Conservation (phyloP, 306 rosid species). For the Carpinus viminea region DNA sequence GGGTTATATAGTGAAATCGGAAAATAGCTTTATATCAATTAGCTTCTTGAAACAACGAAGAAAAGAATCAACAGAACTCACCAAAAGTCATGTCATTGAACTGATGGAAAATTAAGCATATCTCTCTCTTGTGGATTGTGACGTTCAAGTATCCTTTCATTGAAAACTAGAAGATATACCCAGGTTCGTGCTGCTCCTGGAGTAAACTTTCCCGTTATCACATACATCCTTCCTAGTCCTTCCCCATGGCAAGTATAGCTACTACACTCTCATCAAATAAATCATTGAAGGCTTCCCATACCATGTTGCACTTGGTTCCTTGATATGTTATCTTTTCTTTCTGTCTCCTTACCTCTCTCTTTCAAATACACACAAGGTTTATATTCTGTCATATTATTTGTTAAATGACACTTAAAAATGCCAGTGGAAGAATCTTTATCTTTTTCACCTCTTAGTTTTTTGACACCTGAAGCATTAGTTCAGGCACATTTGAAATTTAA, state of each 20-base stretch:
- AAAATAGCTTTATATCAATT: background rate
- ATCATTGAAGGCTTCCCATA: conserved; percentile 11
- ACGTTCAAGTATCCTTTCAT: conserved; percentile 2
- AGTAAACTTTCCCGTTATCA: background rate
- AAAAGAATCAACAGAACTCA: background rate
- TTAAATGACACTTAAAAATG: background rate
- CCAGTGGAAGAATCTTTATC: background rate
- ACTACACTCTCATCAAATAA: conserved; percentile 5
- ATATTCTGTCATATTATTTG: conserved; percentile 1
- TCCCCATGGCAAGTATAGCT: background rate
- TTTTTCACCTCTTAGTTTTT: conserved; percentile 2
- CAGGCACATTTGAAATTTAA: conserved; percentile 6
- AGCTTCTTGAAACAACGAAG: background rate
- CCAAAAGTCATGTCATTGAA: background rate
- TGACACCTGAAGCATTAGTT: conserved; percentile 13
- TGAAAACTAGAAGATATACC: background rate
- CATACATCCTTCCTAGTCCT: background rate
- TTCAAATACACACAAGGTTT: background rate
- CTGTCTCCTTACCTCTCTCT: background rate
- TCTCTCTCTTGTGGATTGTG: background rate
- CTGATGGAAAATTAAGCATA: background rate
- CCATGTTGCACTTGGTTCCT: too few relatives aligned
- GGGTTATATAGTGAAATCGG: conserved; percentile 1
- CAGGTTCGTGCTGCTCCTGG: background rate
- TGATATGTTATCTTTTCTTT: background rate